These are phyloP conservation scores for Scheffersomyces lignicola DNA, from an alignment of 1,139 yeast species.

Conservation along the genomic window DNA sequence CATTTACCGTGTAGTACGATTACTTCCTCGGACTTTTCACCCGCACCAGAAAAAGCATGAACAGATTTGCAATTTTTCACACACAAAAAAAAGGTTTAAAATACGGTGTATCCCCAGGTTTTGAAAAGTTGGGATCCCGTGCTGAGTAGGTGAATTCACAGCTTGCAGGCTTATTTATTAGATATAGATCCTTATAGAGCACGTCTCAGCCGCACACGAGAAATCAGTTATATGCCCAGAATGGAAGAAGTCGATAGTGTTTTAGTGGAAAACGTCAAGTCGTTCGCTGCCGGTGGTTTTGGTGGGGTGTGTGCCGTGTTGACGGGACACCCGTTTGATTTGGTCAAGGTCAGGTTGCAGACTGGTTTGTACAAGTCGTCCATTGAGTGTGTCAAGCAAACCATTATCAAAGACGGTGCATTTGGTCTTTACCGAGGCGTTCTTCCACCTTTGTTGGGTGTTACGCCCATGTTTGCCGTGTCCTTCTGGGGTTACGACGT, in stretches of 20 bases:
- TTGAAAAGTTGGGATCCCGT: no score
- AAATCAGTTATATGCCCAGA: conserved; percentile 2
- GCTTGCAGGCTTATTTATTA: not conserved
- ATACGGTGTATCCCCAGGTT: no score
- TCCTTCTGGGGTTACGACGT: conserved; percentile 98
- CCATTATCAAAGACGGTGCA: conserved; percentile 71
- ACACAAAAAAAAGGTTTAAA: no score
- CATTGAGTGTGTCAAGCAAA: conserved; percentile 64
- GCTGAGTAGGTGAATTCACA: no score
- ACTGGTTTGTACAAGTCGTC: conserved; percentile 66
- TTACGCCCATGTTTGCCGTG: conserved; percentile 97
- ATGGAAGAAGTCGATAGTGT: conserved; percentile 54
- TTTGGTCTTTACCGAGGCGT: conserved; percentile 86
- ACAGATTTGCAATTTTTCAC: no score
- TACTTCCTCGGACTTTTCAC: no score
- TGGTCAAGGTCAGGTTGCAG: conserved; percentile 89
- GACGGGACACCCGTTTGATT: conserved; percentile 95
- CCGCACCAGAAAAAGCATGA: no score
- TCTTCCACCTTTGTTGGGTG: conserved; percentile 87
- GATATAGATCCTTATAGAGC: not conserved
- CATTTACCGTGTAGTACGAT: no score
- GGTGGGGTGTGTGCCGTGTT: conserved; percentile 52
- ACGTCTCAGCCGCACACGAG: not conserved
- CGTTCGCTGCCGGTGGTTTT: conserved; percentile 86
- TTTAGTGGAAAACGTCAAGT: conserved; percentile 59